phyloP scores from a whole-genome alignment of 768 basidiomycete species.

The Podaxis sp. region DNA sequence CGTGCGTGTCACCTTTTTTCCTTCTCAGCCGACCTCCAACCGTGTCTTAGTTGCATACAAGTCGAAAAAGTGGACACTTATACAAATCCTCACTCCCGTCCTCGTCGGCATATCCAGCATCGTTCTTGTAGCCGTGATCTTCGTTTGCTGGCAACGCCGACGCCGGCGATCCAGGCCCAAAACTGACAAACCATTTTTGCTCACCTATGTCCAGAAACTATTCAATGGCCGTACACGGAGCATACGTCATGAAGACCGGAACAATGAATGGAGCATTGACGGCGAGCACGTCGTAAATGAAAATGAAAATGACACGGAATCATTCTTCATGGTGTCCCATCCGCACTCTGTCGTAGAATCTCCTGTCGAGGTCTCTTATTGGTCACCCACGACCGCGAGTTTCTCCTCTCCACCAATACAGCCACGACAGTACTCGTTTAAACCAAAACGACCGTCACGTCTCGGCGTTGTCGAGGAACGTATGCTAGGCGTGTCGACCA shows the following conservation, averaged over 20 bases:
- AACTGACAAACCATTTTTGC: not conserved
- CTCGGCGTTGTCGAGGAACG: not conserved
- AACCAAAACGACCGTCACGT: not conserved
- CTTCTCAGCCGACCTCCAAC: not conserved
- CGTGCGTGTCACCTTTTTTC: not conserved
- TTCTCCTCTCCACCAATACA: not conserved
- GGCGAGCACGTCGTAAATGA: not conserved
- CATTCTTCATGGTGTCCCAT: conserved; percentile 9
- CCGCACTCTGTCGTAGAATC: conserved; percentile 5
- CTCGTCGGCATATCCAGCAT: conserved; percentile 16
- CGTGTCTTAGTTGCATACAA: conserved; percentile 1
- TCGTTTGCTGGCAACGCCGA: conserved; percentile 12
- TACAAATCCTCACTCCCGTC: conserved; percentile 22
- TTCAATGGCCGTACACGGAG: conserved; percentile 8
- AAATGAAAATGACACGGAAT: conserved; percentile 8
- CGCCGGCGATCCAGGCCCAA: not conserved
- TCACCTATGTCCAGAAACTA: not conserved
- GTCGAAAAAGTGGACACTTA: conserved; percentile 18
- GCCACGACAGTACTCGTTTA: not conserved
- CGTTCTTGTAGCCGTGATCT: conserved; percentile 15
- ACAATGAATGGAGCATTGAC: conserved; percentile 20
- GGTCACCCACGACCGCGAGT: conserved; percentile 3
- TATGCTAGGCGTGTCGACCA: not conserved
- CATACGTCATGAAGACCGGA: conserved; percentile 11
- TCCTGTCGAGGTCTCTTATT: not conserved